Evolutionary conservation across 352 stramenopile genomes (phyloP).

Genomic region (Phytopythium cucurbitacearum): DNA sequence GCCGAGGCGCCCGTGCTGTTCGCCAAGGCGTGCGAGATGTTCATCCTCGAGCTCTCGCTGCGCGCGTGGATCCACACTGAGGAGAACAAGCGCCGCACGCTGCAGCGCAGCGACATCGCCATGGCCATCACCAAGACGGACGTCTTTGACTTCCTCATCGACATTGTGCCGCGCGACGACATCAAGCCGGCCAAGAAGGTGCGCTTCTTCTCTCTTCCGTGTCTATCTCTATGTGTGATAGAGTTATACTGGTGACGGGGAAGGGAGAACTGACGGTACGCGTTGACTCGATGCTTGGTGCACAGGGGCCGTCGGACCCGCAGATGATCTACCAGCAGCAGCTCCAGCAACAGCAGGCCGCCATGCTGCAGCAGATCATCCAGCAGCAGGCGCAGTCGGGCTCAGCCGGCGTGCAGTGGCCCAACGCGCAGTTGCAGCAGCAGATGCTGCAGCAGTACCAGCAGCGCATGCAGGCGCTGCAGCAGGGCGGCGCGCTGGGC

Average conservation of each 20-base stretch:
- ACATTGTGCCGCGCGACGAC: constrained; percentile 88
- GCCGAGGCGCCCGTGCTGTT: constrained; percentile 91
- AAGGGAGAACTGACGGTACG: neutral
- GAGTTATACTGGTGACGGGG: neutral
- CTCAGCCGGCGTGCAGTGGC: constrained; percentile 52
- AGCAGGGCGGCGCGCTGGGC: constrained; percentile 32
- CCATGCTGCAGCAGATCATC: constrained; percentile 85
- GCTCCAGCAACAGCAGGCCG: constrained; percentile 82
- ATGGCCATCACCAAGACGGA: constrained; percentile 90
- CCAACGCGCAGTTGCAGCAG: constrained; percentile 80
- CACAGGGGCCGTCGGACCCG: constrained; percentile 55
- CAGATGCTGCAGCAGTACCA: constrained; percentile 90
- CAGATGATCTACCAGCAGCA: constrained; percentile 86
- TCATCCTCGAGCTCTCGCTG: constrained; percentile 89
- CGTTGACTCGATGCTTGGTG: neutral
- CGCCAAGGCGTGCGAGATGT: constrained; percentile 94
- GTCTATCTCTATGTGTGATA: neutral
- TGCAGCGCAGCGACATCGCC: constrained; percentile 89
- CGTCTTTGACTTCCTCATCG: constrained; percentile 91
- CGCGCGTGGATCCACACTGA: constrained; percentile 89
- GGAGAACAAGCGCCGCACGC: constrained; percentile 90
- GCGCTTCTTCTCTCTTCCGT: neutral
- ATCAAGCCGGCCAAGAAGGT: constrained; percentile 88
- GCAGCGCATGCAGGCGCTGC: constrained; percentile 69
- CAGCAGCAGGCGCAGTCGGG: constrained; percentile 76